Conservation (phyloP, 768 basidiomycete species). For the Boletus coccyginus region DNA sequence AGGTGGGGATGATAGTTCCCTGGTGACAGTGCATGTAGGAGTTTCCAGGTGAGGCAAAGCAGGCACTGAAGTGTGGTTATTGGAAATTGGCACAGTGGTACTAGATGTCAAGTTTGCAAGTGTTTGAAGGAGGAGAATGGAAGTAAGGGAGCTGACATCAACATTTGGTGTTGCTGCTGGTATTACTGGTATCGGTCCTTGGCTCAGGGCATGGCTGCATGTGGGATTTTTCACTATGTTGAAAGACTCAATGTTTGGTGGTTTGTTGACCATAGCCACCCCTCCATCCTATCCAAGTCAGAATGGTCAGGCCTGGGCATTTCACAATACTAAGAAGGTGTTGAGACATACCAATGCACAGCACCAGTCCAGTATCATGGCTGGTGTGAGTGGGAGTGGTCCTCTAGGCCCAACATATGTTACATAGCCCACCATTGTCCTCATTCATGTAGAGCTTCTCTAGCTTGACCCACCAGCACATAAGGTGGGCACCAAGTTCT, state of each 20-base stretch:
- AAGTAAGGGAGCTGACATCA: neutral
- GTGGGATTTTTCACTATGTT: neutral
- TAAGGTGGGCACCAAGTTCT: too few relatives aligned
- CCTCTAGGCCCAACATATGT: slow-evolving; percentile 8
- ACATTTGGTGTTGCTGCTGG: neutral
- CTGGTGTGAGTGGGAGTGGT: neutral
- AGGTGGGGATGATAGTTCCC: neutral
- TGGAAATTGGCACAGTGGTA: too few relatives aligned
- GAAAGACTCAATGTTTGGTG: slow-evolving; percentile 5
- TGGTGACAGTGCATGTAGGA: too few relatives aligned
- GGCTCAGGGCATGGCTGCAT: neutral
- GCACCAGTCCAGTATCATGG: slow-evolving; percentile 13
- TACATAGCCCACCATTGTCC: neutral
- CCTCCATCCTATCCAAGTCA: slow-evolving; percentile 3
- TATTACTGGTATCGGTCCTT: neutral
- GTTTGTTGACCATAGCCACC: neutral
- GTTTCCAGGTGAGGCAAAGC: too few relatives aligned
- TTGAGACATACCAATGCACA: neutral
- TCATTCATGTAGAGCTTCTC: slow-evolving; percentile 2
- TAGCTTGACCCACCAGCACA: slow-evolving; percentile 4
- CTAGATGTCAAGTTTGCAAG: neutral
- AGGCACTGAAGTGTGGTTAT: neutral
- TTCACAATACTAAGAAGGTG: neutral
- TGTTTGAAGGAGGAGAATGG: slow-evolving; percentile 2
- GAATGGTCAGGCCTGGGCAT: neutral